Evolutionary conservation across 768 basidiomycete genomes (phyloP).

Genomic region (Vararia minispora): DNA sequence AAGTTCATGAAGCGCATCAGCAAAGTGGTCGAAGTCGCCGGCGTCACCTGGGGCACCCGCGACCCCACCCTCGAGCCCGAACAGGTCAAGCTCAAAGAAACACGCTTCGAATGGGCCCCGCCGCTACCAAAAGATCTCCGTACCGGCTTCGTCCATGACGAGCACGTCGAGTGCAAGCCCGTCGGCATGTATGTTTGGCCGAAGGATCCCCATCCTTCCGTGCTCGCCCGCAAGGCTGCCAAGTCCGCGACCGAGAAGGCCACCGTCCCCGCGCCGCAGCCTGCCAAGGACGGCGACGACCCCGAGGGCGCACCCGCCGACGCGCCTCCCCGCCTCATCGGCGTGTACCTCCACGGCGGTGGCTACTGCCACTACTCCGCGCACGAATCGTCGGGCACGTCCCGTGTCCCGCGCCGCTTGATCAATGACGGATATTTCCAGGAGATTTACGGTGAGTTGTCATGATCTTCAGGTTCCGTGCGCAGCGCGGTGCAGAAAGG

Average conservation of each 20-base stretch:
- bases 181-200: conserved; percentile 43
- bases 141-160: conserved; percentile 31
- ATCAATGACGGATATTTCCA: conserved; percentile 29
- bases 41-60: conserved; percentile 42
- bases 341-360: conserved; percentile 43
- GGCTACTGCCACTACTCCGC: conserved; percentile 50
- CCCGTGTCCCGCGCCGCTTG: conserved; percentile 35
- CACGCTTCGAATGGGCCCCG: conserved; percentile 37
- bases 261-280: neutral
- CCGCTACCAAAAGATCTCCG: conserved; percentile 29
- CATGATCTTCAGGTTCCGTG: no score
- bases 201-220: conserved; percentile 19
- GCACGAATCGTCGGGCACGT: conserved; percentile 36
- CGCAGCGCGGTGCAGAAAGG: no score
- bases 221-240: conserved; percentile 2
- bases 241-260: neutral
- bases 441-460: conserved; percentile 22
- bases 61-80: conserved; percentile 30
- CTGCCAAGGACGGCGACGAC: conserved; percentile 14
- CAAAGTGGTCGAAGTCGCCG: conserved; percentile 44
- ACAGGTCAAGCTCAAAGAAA: conserved; percentile 27
- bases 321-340: conserved; percentile 24
- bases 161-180: conserved; percentile 27
- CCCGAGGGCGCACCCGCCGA: conserved; percentile 18
- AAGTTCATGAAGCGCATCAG: conserved; percentile 41